Evolutionary conservation across 73 alveolate genomes (phyloP), one percentile per base, ranked within the genome.

Genomic region (Tetrahymena borealis): DNA sequence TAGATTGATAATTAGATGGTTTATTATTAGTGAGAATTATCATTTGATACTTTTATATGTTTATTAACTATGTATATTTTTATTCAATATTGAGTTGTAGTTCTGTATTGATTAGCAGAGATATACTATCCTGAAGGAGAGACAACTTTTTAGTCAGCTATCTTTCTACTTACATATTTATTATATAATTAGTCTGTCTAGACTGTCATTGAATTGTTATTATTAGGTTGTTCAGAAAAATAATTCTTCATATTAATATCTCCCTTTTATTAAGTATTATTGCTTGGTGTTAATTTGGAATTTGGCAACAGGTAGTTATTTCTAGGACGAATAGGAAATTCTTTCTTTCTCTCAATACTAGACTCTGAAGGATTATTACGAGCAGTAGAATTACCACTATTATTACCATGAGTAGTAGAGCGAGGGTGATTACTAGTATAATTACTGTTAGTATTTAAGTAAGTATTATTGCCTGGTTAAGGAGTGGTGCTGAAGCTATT

Each of bases 321-420:
- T 60, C 85, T 60, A 7, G 85, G 85, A n/a, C 85, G 85, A 60
- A n/a, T n/a, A n/a, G 85, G 85, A n/a, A 60, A 60, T 60, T 60
- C 85, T 60, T 60, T 60, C 28, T 60, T 60, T 60, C 85, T 60
- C 31, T 60, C 85, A 60, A 60, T 60, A 15, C 85, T 60, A 24
- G 20, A 60, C 28, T 60, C 85, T 18, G 85, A 24, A 15, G n/a
- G n/a, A 60, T 60, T 60, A 4, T 24, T 60, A 60, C 85, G 85
- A 60, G 85, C 85, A 3, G 85, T 24, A 18, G n/a, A 24, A 60
- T 20, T 60, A 60, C 85, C 85, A 24, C n/a, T 60, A 9, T 32
- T 60, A 28, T 6, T 60, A 15, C 85, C 28, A n/a, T 60, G n/a
- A 7, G 85, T 60, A 60, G 85, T 60, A n/a, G 85, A 18, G 28